Percentiles rank a stretch among this genome's conserved stretches.
Evolutionary conservation across 2,329 filamentous ascomycete species (phyloP).

Genomic region (Fusarium sp.): DNA sequence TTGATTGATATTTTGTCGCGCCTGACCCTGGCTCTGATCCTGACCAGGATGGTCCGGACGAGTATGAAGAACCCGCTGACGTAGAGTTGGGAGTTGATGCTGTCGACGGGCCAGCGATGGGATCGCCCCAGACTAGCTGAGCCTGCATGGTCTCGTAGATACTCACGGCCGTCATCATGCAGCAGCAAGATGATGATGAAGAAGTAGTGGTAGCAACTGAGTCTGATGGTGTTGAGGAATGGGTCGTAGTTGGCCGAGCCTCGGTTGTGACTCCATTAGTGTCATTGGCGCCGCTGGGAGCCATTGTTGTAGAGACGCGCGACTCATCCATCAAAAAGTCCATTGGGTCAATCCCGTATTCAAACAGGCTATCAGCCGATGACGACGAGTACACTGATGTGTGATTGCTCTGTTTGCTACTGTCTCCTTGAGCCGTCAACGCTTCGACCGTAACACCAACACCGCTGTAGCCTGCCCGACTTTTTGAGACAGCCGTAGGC

Average conservation of each 20-base stretch:
- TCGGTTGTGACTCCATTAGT: no score
- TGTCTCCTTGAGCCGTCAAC: not conserved
- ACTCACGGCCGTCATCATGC: not conserved
- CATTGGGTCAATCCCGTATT: not conserved
- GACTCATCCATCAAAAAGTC: not conserved
- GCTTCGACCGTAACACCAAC: not conserved
- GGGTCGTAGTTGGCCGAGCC: not conserved
- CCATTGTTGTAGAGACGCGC: not conserved
- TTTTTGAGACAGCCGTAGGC: not conserved
- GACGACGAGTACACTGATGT: not conserved
- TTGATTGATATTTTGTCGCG: accelerated
- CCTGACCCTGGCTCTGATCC: not conserved
- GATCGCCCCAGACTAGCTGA: not conserved
- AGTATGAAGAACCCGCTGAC: not conserved
- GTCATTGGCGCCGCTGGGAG: not conserved
- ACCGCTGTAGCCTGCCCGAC: not conserved
- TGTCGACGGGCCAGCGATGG: not conserved
- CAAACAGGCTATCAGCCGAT: not conserved
- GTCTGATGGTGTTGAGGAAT: not conserved
- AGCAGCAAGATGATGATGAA: not conserved
- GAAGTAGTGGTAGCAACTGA: not conserved
- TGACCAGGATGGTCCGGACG: not conserved
- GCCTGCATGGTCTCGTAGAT: not conserved
- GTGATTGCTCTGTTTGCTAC: not conserved
- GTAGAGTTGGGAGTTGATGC: not conserved